phyloP scores from a whole-genome alignment of 495 filamentous ascomycete species.

The Letharia columbiana region DNA sequence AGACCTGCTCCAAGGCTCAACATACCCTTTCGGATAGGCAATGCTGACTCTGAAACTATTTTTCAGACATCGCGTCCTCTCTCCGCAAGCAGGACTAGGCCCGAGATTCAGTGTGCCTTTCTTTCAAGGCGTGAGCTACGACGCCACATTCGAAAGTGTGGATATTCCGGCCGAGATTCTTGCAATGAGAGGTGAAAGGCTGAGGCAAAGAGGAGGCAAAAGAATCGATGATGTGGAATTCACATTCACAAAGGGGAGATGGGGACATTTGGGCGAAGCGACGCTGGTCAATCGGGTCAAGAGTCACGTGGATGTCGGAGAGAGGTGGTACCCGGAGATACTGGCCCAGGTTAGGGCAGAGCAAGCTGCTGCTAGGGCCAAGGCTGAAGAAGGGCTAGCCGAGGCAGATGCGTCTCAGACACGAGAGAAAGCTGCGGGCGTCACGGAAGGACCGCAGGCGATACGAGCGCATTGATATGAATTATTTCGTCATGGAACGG shows the following conservation, averaged over 20 bases:
- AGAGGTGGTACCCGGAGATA: conserved; percentile 74
- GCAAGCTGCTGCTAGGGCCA: conserved; percentile 11
- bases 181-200: conserved; percentile 44
- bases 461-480: conserved; percentile 7
- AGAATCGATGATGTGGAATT: conserved; percentile 68
- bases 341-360: conserved; percentile 32
- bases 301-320: conserved; percentile 84
- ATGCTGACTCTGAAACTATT: no score
- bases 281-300: conserved; percentile 70
- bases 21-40: no score
- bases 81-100: conserved; percentile 54
- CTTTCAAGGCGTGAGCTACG: conserved; percentile 83
- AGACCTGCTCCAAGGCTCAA: no score
- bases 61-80: conserved; percentile 58
- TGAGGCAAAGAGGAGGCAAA: conserved; percentile 40
- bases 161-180: conserved; percentile 60
- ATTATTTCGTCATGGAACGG: neutral
- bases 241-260: conserved; percentile 60
- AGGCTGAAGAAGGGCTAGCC: neutral
- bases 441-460: neutral
- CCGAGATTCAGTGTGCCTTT: conserved; percentile 80
- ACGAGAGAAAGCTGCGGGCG: neutral
- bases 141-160: conserved; percentile 68
- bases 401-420: neutral
- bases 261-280: conserved; percentile 42